Conservation (phyloP, 306 rosid genomes). For the Medicago arabica region DNA sequence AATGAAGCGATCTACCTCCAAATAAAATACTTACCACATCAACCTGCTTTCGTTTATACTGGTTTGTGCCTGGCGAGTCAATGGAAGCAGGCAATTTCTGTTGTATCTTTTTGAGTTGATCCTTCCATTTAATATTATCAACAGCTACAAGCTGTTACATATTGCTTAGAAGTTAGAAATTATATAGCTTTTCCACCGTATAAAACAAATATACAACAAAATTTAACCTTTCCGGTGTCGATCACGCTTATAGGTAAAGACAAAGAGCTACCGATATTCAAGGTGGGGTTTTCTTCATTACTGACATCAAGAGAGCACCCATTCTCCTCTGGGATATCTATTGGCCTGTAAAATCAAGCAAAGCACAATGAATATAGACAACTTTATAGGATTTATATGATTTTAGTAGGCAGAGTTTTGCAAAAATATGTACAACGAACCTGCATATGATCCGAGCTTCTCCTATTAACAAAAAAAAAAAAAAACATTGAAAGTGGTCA, state of each 20-base stretch:
- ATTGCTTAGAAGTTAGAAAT: conserved; percentile 33
- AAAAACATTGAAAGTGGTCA: conserved; percentile 25
- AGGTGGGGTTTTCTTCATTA: conserved; percentile 38
- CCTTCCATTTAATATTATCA: conserved; percentile 52
- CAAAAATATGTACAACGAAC: conserved; percentile 40
- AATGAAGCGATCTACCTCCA: too few relatives aligned
- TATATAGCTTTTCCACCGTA: not conserved
- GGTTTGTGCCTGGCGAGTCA: conserved; percentile 43
- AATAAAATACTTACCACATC: conserved; percentile 50
- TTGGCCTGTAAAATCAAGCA: conserved; percentile 52
- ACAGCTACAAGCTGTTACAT: conserved; percentile 56
- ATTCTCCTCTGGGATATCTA: conserved; percentile 46
- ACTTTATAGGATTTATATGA: not conserved
- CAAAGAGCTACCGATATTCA: conserved; percentile 54
- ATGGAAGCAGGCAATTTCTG: conserved; percentile 52
- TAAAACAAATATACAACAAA: not conserved
- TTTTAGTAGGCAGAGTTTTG: not conserved
- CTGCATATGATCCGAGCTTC: conserved; percentile 65
- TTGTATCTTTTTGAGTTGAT: conserved; percentile 46
- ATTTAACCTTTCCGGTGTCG: conserved; percentile 60
- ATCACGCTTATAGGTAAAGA: conserved; percentile 61
- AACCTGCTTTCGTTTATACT: conserved; percentile 45
- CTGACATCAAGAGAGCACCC: conserved; percentile 50
- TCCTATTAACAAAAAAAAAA: conserved; percentile 54
- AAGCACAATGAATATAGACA: not conserved